Conservation (phyloP, 75 land plant species). For the Sequoiadendron giganteum region DNA sequence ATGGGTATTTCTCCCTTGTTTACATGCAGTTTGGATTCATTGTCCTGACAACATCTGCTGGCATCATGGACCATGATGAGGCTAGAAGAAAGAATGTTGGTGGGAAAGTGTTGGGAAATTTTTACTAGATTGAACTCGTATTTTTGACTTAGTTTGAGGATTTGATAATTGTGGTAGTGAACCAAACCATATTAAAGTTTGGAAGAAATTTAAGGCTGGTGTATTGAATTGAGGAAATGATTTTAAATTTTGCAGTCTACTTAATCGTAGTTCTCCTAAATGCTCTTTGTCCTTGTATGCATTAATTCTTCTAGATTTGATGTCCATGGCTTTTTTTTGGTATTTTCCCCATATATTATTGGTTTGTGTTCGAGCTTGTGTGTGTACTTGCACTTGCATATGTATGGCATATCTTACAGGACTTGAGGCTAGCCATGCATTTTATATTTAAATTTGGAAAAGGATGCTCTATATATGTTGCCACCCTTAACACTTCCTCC, state of each 20-base stretch:
- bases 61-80: slow-evolving; percentile 76
- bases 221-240: neutral
- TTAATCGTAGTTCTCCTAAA: neutral
- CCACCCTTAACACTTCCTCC: too few relatives aligned
- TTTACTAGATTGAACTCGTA: slow-evolving; percentile 23
- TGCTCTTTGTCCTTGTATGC: neutral
- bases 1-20: neutral
- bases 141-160: neutral
- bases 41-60: slow-evolving; percentile 65
- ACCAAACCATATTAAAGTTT: neutral
- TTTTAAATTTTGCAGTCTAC: neutral
- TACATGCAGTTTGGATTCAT: slow-evolving; percentile 63
- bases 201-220: neutral
- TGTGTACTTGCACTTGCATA: neutral
- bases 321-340: neutral
- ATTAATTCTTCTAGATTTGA: neutral
- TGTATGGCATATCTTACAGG: too few relatives aligned
- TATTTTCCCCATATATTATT: neutral
- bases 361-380: neutral
- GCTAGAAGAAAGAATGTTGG: slow-evolving; percentile 71
- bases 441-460: neutral
- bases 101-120: too few relatives aligned
- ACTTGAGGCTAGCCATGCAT: neutral
- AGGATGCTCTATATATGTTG: neutral
- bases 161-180: neutral